Conservation (phyloP, 495 filamentous ascomycete genomes). For the Copromyces sp. region DNA sequence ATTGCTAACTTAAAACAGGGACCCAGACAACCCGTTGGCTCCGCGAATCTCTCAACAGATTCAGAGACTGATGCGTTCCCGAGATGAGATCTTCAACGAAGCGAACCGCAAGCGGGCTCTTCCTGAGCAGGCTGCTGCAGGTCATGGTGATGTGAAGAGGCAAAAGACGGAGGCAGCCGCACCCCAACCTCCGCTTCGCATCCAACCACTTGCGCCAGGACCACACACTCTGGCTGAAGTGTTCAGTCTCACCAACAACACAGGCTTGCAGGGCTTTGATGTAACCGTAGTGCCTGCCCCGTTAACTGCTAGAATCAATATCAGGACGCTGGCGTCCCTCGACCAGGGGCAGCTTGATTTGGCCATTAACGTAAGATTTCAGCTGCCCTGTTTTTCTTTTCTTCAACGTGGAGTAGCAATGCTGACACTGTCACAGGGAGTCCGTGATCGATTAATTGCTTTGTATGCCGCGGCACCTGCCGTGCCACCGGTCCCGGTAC, state of each 20-base stretch:
- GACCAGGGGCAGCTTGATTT: conserved; percentile 53
- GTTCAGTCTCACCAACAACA: conserved; percentile 72
- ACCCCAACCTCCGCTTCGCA: conserved; percentile 36
- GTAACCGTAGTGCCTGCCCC: conserved; percentile 65
- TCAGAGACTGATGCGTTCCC: conserved; percentile 63
- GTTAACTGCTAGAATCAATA: conserved; percentile 64
- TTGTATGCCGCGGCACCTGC: conserved; percentile 14
- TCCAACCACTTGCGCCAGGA: conserved; percentile 59
- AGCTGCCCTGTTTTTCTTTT: conserved; percentile 27
- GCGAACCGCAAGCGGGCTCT: conserved; percentile 63
- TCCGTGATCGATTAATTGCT: conserved; percentile 27
- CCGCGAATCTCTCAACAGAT: conserved; percentile 72
- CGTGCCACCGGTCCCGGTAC: conserved; percentile 6
- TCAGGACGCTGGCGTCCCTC: conserved; percentile 56
- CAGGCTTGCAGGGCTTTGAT: conserved; percentile 65
- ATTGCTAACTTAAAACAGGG: conserved; percentile 38
- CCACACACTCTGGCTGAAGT: conserved; percentile 67
- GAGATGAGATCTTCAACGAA: conserved; percentile 67
- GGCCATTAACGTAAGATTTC: conserved; percentile 53
- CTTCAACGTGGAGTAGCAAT: conserved; percentile 7
- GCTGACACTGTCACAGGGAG: conserved; percentile 26
- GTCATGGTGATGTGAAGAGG: conserved; percentile 36
- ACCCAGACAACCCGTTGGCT: conserved; percentile 55
- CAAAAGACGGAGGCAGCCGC: conserved; percentile 21
- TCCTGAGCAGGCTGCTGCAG: conserved; percentile 55